Conservation (phyloP, 148 eudicot species). For the Gaultheria prostrata region DNA sequence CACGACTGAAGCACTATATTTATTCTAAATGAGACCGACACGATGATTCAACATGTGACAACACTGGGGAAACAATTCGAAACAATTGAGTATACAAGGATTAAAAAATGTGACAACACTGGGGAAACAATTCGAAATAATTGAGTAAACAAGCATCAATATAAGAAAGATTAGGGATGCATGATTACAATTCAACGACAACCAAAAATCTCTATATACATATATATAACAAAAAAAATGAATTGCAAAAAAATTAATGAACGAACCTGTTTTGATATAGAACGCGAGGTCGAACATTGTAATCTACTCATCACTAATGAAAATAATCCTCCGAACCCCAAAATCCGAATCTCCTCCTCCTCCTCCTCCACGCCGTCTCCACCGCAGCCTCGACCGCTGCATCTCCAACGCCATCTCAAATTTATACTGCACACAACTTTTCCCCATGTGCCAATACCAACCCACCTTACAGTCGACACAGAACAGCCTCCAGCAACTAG, state of each 20-base stretch:
- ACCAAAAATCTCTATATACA: too few species aligned
- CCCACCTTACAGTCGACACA: neutral
- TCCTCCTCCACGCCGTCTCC: neutral
- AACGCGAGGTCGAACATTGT: neutral
- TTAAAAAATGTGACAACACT: too few species aligned
- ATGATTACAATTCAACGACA: neutral
- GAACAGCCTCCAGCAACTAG: neutral
- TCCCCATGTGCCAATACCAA: slow-evolving; percentile 16
- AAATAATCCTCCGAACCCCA: neutral
- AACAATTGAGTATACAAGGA: too few species aligned
- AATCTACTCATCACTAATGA: neutral
- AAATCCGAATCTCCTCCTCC: neutral
- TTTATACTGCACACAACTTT: neutral
- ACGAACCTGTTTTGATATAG: neutral
- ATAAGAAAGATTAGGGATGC: neutral
- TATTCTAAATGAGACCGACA: too few species aligned
- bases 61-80: too few species aligned
- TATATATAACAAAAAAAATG: neutral
- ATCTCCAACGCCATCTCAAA: neutral
- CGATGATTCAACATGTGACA: too few species aligned
- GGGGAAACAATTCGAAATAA: too few species aligned
- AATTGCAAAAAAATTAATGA: neutral
- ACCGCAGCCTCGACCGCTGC: neutral
- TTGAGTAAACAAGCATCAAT: too few species aligned
- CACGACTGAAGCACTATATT: too few species aligned